Base-by-base conservation (phyloP, 352 stramenopile genomes). In the Elongisporangium anandrum region DNA sequence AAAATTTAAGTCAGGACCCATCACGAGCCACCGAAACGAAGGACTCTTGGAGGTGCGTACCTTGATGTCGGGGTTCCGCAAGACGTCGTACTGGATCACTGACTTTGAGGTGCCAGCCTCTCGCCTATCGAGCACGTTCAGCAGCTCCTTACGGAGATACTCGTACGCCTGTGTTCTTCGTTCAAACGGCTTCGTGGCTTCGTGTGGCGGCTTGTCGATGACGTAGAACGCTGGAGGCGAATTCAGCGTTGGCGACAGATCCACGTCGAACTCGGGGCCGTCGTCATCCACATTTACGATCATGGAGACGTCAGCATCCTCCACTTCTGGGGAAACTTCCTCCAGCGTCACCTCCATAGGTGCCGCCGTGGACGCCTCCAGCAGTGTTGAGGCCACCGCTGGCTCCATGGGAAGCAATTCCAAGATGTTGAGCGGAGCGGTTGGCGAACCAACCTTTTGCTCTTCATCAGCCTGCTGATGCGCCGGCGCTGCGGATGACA, bases 41-140 rank as follows among this genome's bases (percentile, higher is more conserved):
- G 4, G 15, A 26, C 29, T 41, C 1, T 2, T 13, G 9, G 29
- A 2, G 9, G 29, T 15, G 8, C 60, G 20, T 41, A 74, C 67
- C 57, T 81, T 79, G 38, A 87, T 75, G 54, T 87, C 77, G 8
- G 65, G 52, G 50, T 92, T 90, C 7, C 61, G 54, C n/a, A 92
- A 65, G 34, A 89, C 61, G 29, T 84, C 77, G 38, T 81, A 82
- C 24, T 89, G 77, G 24, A 87, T 61, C 23, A 71, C 54, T 34
- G 65, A 77, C 58, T 83, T 87, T 45, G 73, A 68, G 0, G 15
- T 49, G 21, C 38, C 66, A 20, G 72, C 67, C 52, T 87, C 68
- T n/a, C 54, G 59, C 60, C 67, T 39, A 39, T 90, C 78, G n/a
- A 90, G 61, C 50, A 90, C 39, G 55, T 75, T 81, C 39, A 85